A percentile compares a stretch with the other conserved stretches of the same genome.
These are phyloP conservation scores for Alternaria triticina DNA, from an alignment of 2,329 filamentous ascomycete genomes.

Conservation along the genomic window DNA sequence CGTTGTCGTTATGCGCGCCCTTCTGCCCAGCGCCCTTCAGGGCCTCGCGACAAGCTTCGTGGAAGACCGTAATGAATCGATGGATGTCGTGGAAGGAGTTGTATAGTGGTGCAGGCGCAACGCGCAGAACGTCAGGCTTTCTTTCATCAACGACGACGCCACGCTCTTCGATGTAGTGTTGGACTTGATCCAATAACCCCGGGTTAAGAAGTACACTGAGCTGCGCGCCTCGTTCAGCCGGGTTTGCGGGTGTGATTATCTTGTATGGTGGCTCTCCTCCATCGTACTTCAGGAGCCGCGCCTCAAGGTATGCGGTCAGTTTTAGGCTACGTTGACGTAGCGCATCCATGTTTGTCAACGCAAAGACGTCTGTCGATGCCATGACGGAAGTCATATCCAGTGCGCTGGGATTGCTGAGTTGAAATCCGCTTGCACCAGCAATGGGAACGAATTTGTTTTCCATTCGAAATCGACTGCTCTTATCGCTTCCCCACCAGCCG, in stretches of 20 bases:
- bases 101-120: conserved; percentile 85
- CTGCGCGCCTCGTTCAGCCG: conserved; percentile 75
- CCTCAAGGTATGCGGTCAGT: conserved; percentile 78
- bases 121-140: conserved; percentile 82
- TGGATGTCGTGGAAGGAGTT: conserved; percentile 77
- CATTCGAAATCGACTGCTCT: conserved; percentile 80
- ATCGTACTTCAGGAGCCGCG: conserved; percentile 38
- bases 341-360: conserved; percentile 70
- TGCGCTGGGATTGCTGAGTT: conserved; percentile 83
- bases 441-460: conserved; percentile 79
- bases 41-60: conserved; percentile 55
- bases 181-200: conserved; percentile 73
- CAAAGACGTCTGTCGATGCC: conserved; percentile 76
- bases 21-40: conserved; percentile 8
- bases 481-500: conserved; percentile 89
- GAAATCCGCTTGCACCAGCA: conserved; percentile 78
- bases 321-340: conserved; percentile 74
- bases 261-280: conserved; percentile 47
- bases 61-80: conserved; percentile 55
- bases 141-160: conserved; percentile 83
- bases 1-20: neutral
- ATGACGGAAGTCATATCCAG: conserved; percentile 78
- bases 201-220: conserved; percentile 73
- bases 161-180: conserved; percentile 66
- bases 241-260: conserved; percentile 74